Evolutionary conservation across 257 asterid genomes (phyloP), one percentile per base, ranked within the genome.

Genomic region (Plantago major): DNA sequence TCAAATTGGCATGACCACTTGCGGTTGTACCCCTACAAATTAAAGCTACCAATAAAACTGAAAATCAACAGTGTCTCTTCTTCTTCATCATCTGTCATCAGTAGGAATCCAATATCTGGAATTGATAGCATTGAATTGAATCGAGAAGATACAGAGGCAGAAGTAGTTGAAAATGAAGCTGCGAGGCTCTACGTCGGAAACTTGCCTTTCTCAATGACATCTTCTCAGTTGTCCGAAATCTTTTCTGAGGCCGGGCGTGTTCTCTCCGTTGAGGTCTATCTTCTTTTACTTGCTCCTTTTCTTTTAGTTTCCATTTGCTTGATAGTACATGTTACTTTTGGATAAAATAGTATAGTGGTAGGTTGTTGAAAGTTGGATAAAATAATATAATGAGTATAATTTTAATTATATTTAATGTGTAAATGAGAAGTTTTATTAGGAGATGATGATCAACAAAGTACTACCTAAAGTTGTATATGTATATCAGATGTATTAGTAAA

Each of bases 131-230:
- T 53, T 42, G 93, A 69, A 30, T 67, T 67, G 55, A 60, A 66
- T 62, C 69, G 58, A 55, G 78, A 66, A 44, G 76, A 66, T 10
- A 74, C 49, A 44, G 86, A 51, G 3, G 73, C 37, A 54, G 76
- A 71, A 12, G 68, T 38, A 22, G 80, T 14, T 30, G 73, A 60
- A 28, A 78, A 51, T 33, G 81, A 58, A 55, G 76, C 49, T 19
- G 87, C 91, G 61, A 80, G 97, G 63, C 65, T 89, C 52, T 92
- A 81, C 51, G 99, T 89, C 55, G 99, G 99, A 6, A 92, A 92
- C 64, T 75, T 92, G 83, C 99, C 96, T 1, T 92, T 79, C 67
- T 62, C 97, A 0, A 71, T 87, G 83, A 84, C 97, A 6, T 76
- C 96, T 52, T 63, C 87, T 3, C 86, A 89, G 61, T 66, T 92